A percentile compares a stretch with the other conserved stretches of the same genome.
These are phyloP conservation scores for Carnegiea gigantea DNA, from an alignment of 179 eudicot genomes.

Conservation along the genomic window DNA sequence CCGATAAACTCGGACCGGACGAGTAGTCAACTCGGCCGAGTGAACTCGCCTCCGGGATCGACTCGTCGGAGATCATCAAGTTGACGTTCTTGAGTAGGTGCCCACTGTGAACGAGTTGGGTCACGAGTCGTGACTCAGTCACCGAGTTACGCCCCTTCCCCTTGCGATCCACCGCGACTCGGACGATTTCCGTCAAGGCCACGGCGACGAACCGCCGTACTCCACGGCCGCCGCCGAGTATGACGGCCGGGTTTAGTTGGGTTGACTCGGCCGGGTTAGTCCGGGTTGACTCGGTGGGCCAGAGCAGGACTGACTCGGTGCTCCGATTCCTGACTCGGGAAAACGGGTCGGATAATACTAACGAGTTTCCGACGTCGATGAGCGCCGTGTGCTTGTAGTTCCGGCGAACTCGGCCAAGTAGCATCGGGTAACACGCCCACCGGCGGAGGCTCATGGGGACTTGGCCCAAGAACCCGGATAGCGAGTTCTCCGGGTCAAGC, in stretches of 20 bases:
- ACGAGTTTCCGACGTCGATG: constrained; percentile 43
- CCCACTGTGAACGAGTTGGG: constrained; percentile 56
- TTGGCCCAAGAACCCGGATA: constrained; percentile 72
- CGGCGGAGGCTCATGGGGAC: constrained; percentile 63
- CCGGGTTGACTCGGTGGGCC: constrained; percentile 23
- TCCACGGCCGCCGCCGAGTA: constrained; percentile 74
- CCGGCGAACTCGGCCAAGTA: constrained; percentile 68
- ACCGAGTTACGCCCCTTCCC: constrained; percentile 43
- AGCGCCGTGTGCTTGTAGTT: constrained; percentile 65
- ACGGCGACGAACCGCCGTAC: constrained; percentile 57
- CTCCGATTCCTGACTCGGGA: constrained; percentile 44
- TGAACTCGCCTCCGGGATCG: constrained; percentile 53
- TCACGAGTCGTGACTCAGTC: constrained; percentile 57
- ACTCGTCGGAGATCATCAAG: constrained; percentile 39
- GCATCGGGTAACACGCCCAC: constrained; percentile 91
- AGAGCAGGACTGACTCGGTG: constrained; percentile 54
- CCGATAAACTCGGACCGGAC: constrained; percentile 25
- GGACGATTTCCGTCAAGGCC: constrained; percentile 63
- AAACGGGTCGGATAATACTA: constrained; percentile 70
- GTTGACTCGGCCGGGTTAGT: constrained; percentile 34
- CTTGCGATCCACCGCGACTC: constrained; percentile 44
- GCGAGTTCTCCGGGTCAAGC: constrained; percentile 81
- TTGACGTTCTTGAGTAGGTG: constrained; percentile 48
- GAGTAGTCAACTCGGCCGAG: constrained; percentile 34
- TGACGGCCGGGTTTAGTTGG: constrained; percentile 35